phyloP scores from a whole-genome alignment of 495 filamentous ascomycete genomes.

The Xylaria flabelliformis region DNA sequence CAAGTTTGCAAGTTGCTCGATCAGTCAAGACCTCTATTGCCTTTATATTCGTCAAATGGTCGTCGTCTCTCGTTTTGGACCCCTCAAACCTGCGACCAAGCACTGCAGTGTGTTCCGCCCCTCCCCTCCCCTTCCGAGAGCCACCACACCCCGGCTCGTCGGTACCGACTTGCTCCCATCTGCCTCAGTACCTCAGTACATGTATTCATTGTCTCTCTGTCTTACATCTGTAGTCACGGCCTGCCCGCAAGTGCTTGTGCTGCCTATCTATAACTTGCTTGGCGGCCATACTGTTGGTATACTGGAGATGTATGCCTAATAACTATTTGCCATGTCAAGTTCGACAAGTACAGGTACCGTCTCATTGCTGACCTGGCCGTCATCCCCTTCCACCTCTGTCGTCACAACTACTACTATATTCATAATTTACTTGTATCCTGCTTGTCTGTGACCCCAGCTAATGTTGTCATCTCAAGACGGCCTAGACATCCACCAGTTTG shows the following conservation, averaged over 20 bases:
- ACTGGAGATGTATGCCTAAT: slow-evolving; percentile 5
- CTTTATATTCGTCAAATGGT: slow-evolving; percentile 26
- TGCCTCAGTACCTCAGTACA: slow-evolving; percentile 14
- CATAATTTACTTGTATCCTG: slow-evolving; percentile 21
- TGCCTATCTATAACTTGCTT: slow-evolving; percentile 6
- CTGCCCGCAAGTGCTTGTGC: slow-evolving; percentile 33
- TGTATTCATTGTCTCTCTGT: slow-evolving; percentile 30
- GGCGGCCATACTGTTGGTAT: slow-evolving; percentile 11
- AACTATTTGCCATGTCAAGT: slow-evolving; percentile 7
- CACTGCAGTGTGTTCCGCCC: slow-evolving; percentile 32
- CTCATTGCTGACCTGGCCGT: slow-evolving; percentile 12
- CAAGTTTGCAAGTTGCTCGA: slow-evolving; percentile 38
- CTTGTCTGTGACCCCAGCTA: slow-evolving; percentile 27
- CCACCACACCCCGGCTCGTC: slow-evolving; percentile 38
- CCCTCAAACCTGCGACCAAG: slow-evolving; percentile 21
- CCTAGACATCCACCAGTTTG: slow-evolving; percentile 39
- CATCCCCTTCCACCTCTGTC: slow-evolving; percentile 5
- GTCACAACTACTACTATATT: slow-evolving; percentile 19
- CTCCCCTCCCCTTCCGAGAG: slow-evolving; percentile 28
- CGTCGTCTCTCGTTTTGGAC: slow-evolving; percentile 32
- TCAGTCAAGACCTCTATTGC: slow-evolving; percentile 47
- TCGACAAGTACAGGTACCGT: slow-evolving; percentile 8
- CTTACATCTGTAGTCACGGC: slow-evolving; percentile 37
- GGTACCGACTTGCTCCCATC: slow-evolving; percentile 25
- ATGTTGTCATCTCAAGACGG: slow-evolving; percentile 33